Percentiles rank a stretch among this genome's conserved stretches.
Evolutionary conservation across 805 yeast genomes (phyloP).

Genomic region (Yarrowia bubula): DNA sequence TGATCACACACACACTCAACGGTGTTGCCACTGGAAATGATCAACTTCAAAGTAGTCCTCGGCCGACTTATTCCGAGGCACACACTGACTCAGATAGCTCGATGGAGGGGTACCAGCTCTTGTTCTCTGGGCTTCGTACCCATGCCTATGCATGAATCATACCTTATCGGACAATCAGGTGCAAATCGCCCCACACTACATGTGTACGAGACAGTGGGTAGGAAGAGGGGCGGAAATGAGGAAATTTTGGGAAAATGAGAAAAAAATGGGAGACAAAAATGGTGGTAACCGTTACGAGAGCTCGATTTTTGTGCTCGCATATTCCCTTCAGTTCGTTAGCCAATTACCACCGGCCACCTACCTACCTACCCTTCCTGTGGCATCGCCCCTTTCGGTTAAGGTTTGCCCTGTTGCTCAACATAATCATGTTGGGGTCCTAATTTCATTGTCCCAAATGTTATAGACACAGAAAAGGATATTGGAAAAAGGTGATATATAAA

Average conservation of each 20-base stretch:
- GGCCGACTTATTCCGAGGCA: not conserved
- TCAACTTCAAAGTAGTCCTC: not conserved
- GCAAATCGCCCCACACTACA: constrained; percentile 26
- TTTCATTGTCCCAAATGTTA: constrained; percentile 14
- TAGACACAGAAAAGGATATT: not conserved
- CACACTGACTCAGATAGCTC: too few species aligned
- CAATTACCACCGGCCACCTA: too few species aligned
- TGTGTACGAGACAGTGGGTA: not conserved
- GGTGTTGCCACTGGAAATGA: too few species aligned
- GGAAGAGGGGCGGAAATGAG: too few species aligned
- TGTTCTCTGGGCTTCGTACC: not conserved
- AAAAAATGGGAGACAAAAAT: too few species aligned
- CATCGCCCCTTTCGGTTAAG: not conserved
- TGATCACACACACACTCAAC: too few species aligned
- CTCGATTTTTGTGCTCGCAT: too few species aligned
- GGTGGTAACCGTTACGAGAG: too few species aligned
- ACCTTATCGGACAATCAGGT: constrained; percentile 21
- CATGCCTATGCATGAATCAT: constrained; percentile 9
- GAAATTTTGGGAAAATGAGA: too few species aligned
- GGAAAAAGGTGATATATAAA: not conserved
- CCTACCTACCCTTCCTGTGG: too few species aligned
- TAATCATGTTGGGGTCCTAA: constrained; percentile 23
- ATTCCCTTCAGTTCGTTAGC: too few species aligned
- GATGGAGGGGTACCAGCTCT: not conserved
- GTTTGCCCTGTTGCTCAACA: constrained; percentile 22